Evolutionary conservation across 495 filamentous ascomycete species (phyloP).

Genomic region (Cenococcum geophilum): DNA sequence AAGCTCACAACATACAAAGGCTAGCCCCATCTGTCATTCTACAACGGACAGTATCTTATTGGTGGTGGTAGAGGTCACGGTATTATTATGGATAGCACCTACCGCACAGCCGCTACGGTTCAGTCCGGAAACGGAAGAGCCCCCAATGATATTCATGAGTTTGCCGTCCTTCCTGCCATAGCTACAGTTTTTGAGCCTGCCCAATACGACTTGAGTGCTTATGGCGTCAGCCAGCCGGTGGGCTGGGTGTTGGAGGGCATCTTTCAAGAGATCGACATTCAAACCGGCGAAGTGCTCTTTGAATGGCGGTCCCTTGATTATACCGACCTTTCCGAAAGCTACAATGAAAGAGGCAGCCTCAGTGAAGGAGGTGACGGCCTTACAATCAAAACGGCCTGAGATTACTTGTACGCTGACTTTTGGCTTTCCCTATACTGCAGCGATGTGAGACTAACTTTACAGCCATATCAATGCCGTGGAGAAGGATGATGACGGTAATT

Average conservation of each 20-base stretch:
- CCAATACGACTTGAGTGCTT: slow-evolving; percentile 20
- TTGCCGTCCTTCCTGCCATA: slow-evolving; percentile 25
- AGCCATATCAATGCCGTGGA: slow-evolving; percentile 29
- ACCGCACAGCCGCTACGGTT: slow-evolving; percentile 8
- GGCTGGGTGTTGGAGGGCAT: slow-evolving; percentile 45
- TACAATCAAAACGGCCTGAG: slow-evolving; percentile 8
- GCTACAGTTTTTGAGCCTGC: slow-evolving; percentile 6
- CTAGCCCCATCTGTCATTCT: slow-evolving; percentile 13
- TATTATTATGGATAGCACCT: slow-evolving; percentile 16
- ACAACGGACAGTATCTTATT: slow-evolving; percentile 1
- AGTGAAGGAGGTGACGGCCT: slow-evolving; percentile 11
- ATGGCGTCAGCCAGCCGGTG: slow-evolving; percentile 16
- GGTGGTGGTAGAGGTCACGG: slow-evolving; percentile 13
- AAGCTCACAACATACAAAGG: slow-evolving; percentile 14
- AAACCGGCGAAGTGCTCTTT: slow-evolving; percentile 41
- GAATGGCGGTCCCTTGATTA: slow-evolving; percentile 40
- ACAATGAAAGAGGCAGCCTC: not conserved
- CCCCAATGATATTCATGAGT: slow-evolving; percentile 34
- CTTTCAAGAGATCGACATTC: slow-evolving; percentile 45
- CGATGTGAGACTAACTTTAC: not conserved
- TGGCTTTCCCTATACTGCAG: not conserved
- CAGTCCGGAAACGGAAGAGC: slow-evolving; percentile 9
- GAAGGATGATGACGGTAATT: slow-evolving; percentile 23
- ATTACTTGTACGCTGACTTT: slow-evolving; percentile 4
- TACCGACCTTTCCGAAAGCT: slow-evolving; percentile 18